Percentiles rank a stretch among this genome's conserved stretches.
phyloP scores from a whole-genome alignment of 2,329 filamentous ascomycete species.

The Leptodontidium sp. region DNA sequence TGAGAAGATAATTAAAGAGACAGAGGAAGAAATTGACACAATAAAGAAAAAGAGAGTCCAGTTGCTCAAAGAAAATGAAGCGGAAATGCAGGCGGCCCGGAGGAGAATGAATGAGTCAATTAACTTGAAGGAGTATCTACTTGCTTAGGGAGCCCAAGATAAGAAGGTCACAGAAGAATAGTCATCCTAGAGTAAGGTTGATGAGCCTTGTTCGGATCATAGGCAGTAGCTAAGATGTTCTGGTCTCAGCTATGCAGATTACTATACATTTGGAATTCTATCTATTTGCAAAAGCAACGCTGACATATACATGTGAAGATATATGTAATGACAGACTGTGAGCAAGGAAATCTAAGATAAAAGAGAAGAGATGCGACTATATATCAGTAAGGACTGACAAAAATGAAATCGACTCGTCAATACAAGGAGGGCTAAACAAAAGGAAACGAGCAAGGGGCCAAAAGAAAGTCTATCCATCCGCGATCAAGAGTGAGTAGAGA shows the following conservation, averaged over 20 bases:
- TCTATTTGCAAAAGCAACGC: conserved; percentile 6
- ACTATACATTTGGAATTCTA: conserved; percentile 4
- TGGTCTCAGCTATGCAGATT: conserved; percentile 2
- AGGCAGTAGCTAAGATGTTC: neutral
- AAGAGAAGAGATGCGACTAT: too few relatives aligned
- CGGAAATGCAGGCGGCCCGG: conserved; percentile 1
- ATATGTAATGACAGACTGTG: neutral
- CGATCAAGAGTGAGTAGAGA: neutral
- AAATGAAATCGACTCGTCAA: neutral
- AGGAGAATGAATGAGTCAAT: conserved; percentile 9
- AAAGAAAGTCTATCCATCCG: conserved; percentile 8
- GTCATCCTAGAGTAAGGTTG: conserved; percentile 3
- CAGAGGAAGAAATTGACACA: conserved; percentile 7
- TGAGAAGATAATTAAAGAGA: conserved; percentile 5
- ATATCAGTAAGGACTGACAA: too few relatives aligned
- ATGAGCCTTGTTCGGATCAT: neutral
- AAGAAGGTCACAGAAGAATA: too few relatives aligned
- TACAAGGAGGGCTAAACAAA: conserved; percentile 2
- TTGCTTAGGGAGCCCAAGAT: too few relatives aligned
- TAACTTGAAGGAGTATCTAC: too few relatives aligned
- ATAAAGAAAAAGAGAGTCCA: conserved; percentile 6
- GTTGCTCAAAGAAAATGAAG: neutral
- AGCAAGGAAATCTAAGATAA: too few relatives aligned
- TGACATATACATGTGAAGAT: conserved; percentile 10
- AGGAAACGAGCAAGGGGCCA: neutral